Evolutionary conservation across 2,329 filamentous ascomycete species (phyloP), one percentile per base, ranked within the genome.

Genomic region (Claviceps purpurea): DNA sequence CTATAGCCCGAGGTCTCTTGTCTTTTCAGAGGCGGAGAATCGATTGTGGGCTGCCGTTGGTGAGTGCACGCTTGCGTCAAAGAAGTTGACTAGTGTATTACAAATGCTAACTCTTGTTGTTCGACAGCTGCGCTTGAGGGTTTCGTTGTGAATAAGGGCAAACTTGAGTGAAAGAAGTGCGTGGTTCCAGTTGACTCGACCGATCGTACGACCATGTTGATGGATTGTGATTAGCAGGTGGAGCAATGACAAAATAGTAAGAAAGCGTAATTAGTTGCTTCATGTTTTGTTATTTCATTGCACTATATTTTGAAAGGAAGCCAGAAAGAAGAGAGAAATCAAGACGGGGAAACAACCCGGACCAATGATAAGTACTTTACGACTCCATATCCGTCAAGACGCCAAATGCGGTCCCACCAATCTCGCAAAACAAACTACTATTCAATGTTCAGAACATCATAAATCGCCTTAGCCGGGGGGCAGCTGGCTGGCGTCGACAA

Each of bases 21-120:
- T 97, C 4, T 98, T 96, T 71, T 82, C 81, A 2, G 93, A 98
- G 69, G 93, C 89, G 0, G 90, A 97, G 72, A 98, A 98, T 65
- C 82, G 93, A 58, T 68, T 98, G 39, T 98, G 89, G 87, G 85
- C 89, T 57, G 90, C 89, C 45, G 81, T 95, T 61, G 74, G 83
- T 83, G 70, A 69, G 80, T 77, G 6, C 5, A 44, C 18, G 38
- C 18, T 26, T 10, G 0, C 11, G 16, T 18, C 18, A 41, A 7
- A 13, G 47, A 13, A 20, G 4, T 5, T 20, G 2, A 37, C 8
- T 30, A 14, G 10, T 3, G n/a, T 30, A 20, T 16, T 18, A 18
- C 5, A n/a, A 41, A 40, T 46, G 14, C 43, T 47, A 52, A 22
- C 42, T 44, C 30, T 49, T 14, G 30, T 16, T 47, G 26, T 46